Evolutionary conservation across 2,329 filamentous ascomycete genomes (phyloP), one percentile per base, ranked within the genome.

Genomic region (Thelonectria olida): DNA sequence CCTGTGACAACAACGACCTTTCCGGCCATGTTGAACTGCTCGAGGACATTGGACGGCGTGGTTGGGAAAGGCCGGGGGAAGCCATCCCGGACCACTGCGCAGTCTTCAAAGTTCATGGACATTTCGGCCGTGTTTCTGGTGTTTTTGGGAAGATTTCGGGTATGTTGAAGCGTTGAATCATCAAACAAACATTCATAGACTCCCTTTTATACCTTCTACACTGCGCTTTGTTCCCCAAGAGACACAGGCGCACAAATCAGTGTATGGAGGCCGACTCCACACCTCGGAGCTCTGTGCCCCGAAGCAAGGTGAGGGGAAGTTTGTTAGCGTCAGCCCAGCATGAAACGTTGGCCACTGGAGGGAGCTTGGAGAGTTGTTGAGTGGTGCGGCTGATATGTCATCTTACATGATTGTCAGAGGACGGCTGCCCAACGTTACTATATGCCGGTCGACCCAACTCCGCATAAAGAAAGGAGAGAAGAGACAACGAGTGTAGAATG

Each of bases 1-100:
- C 81, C 81, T 0, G 74, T 83, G 1, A 84, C 72, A n/a, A 79
- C 75, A 0, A 78, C 76, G 55, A 79, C 75, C 57, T 76, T 82
- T 8, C 75, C 80, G 5, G 67, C 73, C 67, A 84, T 70, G 13
- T 69, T 72, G 47, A 84, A 74, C 50, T 84, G 81, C 42, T 82
- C 75, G 2, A 82, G 50, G 2, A 82, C 81, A 57, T 82, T 82
- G 34, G 58, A 54, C 4, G 70, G 62, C 5, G 66, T 70, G 38
- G 65, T 45, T 2, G 69, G 69, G 47, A 72, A 72, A 2, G 72
- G 65, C 23, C 61, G 63, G 9, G 72, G 72, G 36, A 72, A 73
- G 3, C 65, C 65, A 4, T 68, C 65, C 41, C 72, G 61, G 25
- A 63, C 42, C 28, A 62, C 47, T 4, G 57, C 55, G 23, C 68